Evolutionary conservation across 768 basidiomycete genomes (phyloP).

Genomic region (Pleurotus citrinopileatus): DNA sequence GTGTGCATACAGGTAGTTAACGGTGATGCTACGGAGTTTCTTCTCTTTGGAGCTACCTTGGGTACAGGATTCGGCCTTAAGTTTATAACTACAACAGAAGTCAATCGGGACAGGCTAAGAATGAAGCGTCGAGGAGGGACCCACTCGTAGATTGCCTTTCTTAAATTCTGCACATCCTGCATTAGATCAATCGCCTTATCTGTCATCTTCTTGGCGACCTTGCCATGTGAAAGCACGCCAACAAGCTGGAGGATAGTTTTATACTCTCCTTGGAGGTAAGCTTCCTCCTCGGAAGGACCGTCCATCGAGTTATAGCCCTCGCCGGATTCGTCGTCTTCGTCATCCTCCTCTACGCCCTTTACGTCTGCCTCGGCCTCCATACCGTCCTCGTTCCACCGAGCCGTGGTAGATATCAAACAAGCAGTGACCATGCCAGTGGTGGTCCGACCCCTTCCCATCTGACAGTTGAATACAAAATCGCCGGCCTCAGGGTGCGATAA

Average conservation of each 20-base stretch:
- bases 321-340: slow-evolving; percentile 25
- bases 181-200: slow-evolving; percentile 89
- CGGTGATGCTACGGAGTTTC: slow-evolving; percentile 70
- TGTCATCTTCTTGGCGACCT: slow-evolving; percentile 86
- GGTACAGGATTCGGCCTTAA: slow-evolving; percentile 82
- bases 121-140: slow-evolving; percentile 21
- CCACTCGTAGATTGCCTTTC: slow-evolving; percentile 93
- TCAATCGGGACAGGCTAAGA: not conserved
- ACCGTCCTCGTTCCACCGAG: slow-evolving; percentile 53
- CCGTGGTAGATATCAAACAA: slow-evolving; percentile 76
- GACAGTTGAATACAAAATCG: slow-evolving; percentile 94
- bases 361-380: slow-evolving; percentile 27
- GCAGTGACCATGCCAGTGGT: slow-evolving; percentile 97
- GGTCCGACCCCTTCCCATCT: slow-evolving; percentile 90
- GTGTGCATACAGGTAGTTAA: slow-evolving; percentile 78
- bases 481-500: slow-evolving; percentile 46
- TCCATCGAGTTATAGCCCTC: slow-evolving; percentile 69
- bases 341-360: slow-evolving; percentile 27
- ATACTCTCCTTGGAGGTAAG: slow-evolving; percentile 92
- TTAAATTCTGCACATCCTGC: slow-evolving; percentile 96
- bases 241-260: slow-evolving; percentile 95
- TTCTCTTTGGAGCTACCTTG: slow-evolving; percentile 75
- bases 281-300: slow-evolving; percentile 84
- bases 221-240: slow-evolving; percentile 87
- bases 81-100: slow-evolving; percentile 66